Evolutionary conservation across 306 rosid genomes (phyloP).

Genomic region (Ochetophila trinervis): DNA sequence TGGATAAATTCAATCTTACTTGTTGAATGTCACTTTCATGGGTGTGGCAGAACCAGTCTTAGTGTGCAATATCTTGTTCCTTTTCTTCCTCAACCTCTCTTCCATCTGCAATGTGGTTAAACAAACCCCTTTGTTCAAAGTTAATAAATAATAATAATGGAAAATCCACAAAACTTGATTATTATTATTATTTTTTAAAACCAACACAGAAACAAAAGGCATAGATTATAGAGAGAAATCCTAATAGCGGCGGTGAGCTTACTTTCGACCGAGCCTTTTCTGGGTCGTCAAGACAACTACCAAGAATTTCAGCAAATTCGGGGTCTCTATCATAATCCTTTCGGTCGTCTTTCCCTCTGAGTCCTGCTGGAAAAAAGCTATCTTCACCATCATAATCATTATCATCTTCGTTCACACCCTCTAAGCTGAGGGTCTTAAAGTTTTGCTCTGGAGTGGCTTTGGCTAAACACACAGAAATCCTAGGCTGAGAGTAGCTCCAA

Average conservation of each 20-base stretch:
- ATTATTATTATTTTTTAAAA: no score
- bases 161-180: no score
- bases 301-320: constrained; percentile 76
- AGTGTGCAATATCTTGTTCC: constrained; percentile 76
- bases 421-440: constrained; percentile 29
- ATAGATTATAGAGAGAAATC: neutral
- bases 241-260: constrained; percentile 23
- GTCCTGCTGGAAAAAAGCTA: constrained; percentile 40
- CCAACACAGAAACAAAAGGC: no score
- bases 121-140: neutral
- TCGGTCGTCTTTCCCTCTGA: constrained; percentile 42
- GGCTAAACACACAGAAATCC: constrained; percentile 17
- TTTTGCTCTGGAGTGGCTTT: constrained; percentile 22
- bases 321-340: constrained; percentile 75
- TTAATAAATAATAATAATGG: no score
- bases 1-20: constrained; percentile 47
- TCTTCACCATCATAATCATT: constrained; percentile 26
- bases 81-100: constrained; percentile 78
- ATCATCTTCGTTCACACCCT: constrained; percentile 29
- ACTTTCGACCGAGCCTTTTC: constrained; percentile 71
- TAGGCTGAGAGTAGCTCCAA: constrained; percentile 11
- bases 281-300: constrained; percentile 65
- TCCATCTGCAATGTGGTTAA: constrained; percentile 63
- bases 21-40: constrained; percentile 67
- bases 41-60: constrained; percentile 78